These are phyloP conservation scores for Cucurbita ficifolia DNA, from an alignment of 306 rosid species.

Conservation along the genomic window DNA sequence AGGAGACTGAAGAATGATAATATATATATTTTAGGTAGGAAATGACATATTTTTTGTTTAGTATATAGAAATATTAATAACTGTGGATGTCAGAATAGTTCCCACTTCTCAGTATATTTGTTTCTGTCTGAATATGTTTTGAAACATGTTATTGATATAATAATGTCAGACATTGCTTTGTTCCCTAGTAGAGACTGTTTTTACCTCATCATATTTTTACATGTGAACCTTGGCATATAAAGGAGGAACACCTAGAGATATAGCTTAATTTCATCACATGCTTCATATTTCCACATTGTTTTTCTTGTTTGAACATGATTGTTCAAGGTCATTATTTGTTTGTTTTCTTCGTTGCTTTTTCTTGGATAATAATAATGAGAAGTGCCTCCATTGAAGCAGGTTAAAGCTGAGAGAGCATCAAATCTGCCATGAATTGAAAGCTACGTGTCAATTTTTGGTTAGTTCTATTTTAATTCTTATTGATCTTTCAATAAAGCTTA, in stretches of 20 bases:
- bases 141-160: neutral
- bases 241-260: too few species aligned
- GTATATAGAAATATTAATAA: neutral
- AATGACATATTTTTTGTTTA: neutral
- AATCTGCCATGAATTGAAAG: conserved; percentile 24
- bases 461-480: too few species aligned
- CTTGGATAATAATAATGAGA: neutral
- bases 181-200: neutral
- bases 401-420: neutral
- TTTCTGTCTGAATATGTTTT: neutral
- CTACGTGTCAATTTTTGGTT: conserved; percentile 6
- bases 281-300: neutral
- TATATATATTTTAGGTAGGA: neutral
- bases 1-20: neutral
- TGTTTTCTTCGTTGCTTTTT: neutral
- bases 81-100: neutral
- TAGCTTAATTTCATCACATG: neutral
- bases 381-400: neutral
- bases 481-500: too few species aligned
- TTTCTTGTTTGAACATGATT: neutral
- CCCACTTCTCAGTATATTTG: neutral
- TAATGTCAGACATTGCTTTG: neutral
- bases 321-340: neutral
- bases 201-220: neutral
- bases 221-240: neutral